These are phyloP conservation scores for Citrus medica DNA, from an alignment of 345 rosid genomes.

Conservation along the genomic window DNA sequence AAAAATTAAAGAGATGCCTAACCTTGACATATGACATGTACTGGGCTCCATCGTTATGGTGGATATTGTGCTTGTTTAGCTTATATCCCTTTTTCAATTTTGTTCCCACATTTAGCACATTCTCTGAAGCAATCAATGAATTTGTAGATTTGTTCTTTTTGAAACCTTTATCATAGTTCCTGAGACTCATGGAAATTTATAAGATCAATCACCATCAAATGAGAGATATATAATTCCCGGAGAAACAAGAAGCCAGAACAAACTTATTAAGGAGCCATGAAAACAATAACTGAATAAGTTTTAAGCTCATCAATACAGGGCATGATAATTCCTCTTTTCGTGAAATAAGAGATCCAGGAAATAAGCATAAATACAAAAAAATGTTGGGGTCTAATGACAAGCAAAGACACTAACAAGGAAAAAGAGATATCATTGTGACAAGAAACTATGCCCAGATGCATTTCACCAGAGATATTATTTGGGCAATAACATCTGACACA, in stretches of 20 bases:
- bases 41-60: conserved; percentile 65
- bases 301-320: not conserved
- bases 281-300: not conserved
- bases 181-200: conserved; percentile 30
- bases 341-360: not conserved
- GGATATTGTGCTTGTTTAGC: conserved; percentile 45
- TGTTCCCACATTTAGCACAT: conserved; percentile 28
- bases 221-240: not conserved
- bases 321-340: not conserved
- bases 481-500: not conserved
- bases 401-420: not conserved
- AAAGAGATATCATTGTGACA: not conserved
- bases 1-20: conserved; percentile 19
- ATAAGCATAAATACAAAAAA: not conserved
- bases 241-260: conserved; percentile 8
- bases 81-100: conserved; percentile 44
- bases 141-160: conserved; percentile 39
- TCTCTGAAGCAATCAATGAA: conserved; percentile 33
- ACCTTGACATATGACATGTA: conserved; percentile 98
- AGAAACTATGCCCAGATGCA: not conserved
- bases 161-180: conserved; percentile 37
- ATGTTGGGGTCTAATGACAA: not conserved
- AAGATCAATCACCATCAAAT: conserved; percentile 12
- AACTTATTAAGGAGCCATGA: not conserved
- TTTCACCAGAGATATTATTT: not conserved